These are phyloP conservation scores for Podospora fimiseda DNA, from an alignment of 495 filamentous ascomycete genomes.

Conservation along the genomic window DNA sequence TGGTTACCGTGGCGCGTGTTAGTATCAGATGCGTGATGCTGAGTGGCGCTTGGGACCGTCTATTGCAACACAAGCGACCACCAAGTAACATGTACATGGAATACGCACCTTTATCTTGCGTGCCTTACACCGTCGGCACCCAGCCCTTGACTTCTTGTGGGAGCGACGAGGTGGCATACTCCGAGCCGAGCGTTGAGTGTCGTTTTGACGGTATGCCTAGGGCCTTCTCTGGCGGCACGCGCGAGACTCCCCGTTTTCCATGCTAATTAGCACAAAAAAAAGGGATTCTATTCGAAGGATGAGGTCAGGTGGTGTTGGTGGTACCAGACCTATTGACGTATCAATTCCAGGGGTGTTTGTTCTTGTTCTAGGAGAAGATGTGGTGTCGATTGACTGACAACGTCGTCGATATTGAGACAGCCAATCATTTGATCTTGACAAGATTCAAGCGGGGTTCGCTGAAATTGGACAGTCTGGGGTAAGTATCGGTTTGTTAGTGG, in stretches of 20 bases:
- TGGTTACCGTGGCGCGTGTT: background rate
- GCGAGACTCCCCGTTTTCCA: constrained; percentile 10
- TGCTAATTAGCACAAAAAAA: constrained; percentile 3
- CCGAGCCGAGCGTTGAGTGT: background rate
- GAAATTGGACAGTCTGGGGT: no score
- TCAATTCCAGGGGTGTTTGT: no score
- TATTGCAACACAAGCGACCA: background rate
- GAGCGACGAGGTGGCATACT: constrained; percentile 52
- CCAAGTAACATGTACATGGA: background rate
- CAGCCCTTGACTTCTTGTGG: constrained; percentile 57
- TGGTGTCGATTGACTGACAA: no score
- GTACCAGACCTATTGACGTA: no score
- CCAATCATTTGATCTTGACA: no score
- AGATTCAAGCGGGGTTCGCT: no score
- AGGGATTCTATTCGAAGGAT: constrained; percentile 1
- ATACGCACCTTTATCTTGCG: constrained; percentile 55
- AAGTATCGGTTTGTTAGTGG: no score
- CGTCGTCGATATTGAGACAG: no score
- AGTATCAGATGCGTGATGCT: constrained; percentile 4
- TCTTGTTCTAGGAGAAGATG: no score
- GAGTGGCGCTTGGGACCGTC: no score
- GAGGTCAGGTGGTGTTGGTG: no score
- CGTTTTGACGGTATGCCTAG: constrained; percentile 1
- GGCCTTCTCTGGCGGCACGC: constrained; percentile 21
- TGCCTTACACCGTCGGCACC: constrained; percentile 55